phyloP scores from a whole-genome alignment of 2,329 filamentous ascomycete genomes.

The Huntiella savannae region DNA sequence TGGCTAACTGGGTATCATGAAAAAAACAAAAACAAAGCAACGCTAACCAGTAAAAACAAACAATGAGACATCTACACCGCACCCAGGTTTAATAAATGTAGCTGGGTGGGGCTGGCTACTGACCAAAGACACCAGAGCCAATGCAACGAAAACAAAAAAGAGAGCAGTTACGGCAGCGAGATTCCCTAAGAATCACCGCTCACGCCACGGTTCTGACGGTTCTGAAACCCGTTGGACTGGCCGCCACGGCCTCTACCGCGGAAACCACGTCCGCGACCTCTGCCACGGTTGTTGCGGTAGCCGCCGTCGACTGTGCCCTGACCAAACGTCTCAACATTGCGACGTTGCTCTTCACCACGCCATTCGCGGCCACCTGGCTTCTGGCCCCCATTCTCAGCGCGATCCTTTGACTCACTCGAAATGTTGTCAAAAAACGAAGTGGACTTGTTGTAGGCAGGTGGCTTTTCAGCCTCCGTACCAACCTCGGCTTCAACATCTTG shows the following conservation, averaged over 20 bases:
- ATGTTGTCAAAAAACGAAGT: slow-evolving; percentile 97
- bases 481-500: slow-evolving; percentile 29
- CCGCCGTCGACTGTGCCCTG: slow-evolving; percentile 82
- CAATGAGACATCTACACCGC: neutral
- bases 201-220: slow-evolving; percentile 6
- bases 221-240: slow-evolving; percentile 18
- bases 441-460: slow-evolving; percentile 63
- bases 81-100: slow-evolving; percentile 1
- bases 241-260: slow-evolving; percentile 28
- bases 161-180: neutral
- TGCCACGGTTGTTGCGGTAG: slow-evolving; percentile 58
- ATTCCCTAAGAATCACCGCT: slow-evolving; percentile 1
- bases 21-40: slow-evolving; percentile 4
- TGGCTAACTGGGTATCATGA: no score
- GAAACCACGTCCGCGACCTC: slow-evolving; percentile 47
- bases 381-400: slow-evolving; percentile 50
- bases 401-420: slow-evolving; percentile 78
- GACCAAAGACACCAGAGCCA: neutral
- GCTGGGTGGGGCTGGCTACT: neutral
- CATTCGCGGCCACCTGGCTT: slow-evolving; percentile 69
- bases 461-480: slow-evolving; percentile 51
- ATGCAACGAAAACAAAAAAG: slow-evolving; percentile 1
- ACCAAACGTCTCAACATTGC: slow-evolving; percentile 95
- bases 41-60: slow-evolving; percentile 1
- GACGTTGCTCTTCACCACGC: slow-evolving; percentile 79